Percentiles rank a stretch among this genome's conserved stretches.
Evolutionary conservation across 805 yeast genomes (phyloP).

Genomic region (Metschnikowia rubicola): DNA sequence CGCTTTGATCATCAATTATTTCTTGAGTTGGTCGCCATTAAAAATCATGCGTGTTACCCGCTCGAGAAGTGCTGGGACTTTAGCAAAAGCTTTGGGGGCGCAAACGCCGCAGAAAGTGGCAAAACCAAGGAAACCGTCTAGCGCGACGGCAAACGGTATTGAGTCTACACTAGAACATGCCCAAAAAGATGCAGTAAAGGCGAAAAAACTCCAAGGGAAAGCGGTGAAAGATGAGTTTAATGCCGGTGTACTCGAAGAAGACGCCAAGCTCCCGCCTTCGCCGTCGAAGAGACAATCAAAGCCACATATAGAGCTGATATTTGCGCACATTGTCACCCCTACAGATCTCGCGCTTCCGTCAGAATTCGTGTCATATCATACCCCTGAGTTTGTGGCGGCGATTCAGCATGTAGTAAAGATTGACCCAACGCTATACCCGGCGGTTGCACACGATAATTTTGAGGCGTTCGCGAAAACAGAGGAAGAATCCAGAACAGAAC

Average conservation of each 20-base stretch:
- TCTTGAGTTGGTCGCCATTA: background rate
- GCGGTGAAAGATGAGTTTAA: background rate
- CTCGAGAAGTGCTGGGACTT: background rate
- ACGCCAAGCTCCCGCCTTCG: background rate
- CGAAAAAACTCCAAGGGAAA: background rate
- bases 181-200: background rate
- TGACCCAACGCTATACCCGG: constrained; percentile 36
- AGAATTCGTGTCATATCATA: constrained; percentile 28
- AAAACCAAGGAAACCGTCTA: background rate
- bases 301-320: constrained; percentile 13
- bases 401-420: constrained; percentile 25
- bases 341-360: constrained; percentile 24
- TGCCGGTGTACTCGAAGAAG: background rate
- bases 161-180: background rate
- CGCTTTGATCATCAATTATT: background rate
- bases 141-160: background rate
- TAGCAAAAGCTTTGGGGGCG: background rate
- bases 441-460: constrained; percentile 29
- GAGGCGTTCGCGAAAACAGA: constrained; percentile 17
- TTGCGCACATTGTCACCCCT: constrained; percentile 13
- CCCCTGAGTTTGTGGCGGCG: constrained; percentile 33
- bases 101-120: background rate
- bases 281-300: constrained; percentile 1
- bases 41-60: constrained; percentile 4
- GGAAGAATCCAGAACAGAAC: constrained; percentile 1